Evolutionary conservation across 768 basidiomycete genomes (phyloP).

Genomic region (Suillus weaverae): DNA sequence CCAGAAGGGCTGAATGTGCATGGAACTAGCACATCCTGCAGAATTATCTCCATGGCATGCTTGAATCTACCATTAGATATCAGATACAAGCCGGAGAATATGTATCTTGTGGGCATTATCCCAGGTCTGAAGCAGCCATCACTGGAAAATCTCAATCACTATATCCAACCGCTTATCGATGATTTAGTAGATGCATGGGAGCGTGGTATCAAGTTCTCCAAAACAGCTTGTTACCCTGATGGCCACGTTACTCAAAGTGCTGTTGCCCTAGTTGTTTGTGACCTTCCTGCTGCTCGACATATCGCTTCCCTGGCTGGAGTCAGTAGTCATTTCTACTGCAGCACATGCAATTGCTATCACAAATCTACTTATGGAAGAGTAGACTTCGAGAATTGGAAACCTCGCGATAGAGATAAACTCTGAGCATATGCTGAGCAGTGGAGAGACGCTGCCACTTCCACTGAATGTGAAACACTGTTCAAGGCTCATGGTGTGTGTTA

Average conservation of each 20-base stretch:
- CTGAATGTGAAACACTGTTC: constrained; percentile 8
- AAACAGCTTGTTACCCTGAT: constrained; percentile 11
- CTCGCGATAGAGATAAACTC: constrained; percentile 11
- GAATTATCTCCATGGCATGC: no score
- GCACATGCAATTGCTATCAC: constrained; percentile 26
- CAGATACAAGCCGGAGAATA: no score
- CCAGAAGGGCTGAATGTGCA: no score
- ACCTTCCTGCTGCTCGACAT: constrained; percentile 27
- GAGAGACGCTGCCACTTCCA: constrained; percentile 3
- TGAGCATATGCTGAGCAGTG: constrained; percentile 14
- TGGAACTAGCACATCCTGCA: no score
- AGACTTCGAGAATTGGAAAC: constrained; percentile 15
- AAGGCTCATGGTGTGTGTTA: constrained; percentile 15
- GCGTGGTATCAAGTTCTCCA: constrained; percentile 16
- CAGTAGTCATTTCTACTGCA: constrained; percentile 28
- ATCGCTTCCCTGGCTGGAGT: constrained; percentile 26
- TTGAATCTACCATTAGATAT: no score
- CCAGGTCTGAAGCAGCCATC: no score
- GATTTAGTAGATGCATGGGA: constrained; percentile 20
- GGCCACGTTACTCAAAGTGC: constrained; percentile 14
- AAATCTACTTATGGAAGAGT: neutral
- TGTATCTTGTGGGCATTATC: no score
- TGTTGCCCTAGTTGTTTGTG: constrained; percentile 31
- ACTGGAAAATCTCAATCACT: no score
- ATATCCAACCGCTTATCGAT: neutral